Conservation (phyloP, 768 basidiomycete genomes). For the Lactarius indigo region DNA sequence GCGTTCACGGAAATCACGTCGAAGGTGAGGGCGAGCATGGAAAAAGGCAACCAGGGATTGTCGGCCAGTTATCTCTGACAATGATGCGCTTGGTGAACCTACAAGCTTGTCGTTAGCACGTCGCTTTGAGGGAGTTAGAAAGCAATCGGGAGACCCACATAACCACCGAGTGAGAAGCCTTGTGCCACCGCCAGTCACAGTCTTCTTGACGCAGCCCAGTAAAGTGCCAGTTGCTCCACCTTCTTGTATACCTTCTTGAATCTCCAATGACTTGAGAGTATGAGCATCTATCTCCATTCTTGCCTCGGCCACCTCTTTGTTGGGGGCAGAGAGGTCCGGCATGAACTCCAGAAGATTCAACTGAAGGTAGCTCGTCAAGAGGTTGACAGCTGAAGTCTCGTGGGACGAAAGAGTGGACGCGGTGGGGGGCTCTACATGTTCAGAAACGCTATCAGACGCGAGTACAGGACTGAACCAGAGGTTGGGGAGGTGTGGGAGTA, state of each 20-base stretch:
- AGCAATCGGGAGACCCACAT: slow-evolving; percentile 45
- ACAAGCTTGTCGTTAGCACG: slow-evolving; percentile 10
- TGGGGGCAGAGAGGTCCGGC: slow-evolving; percentile 58
- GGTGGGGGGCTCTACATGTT: not conserved
- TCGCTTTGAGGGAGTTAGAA: not conserved
- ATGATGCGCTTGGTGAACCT: slow-evolving; percentile 84
- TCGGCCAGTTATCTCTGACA: slow-evolving; percentile 64
- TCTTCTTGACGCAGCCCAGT: slow-evolving; percentile 70
- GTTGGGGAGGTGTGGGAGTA: not conserved
- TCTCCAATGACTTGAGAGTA: slow-evolving; percentile 86
- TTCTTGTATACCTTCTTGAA: slow-evolving; percentile 69
- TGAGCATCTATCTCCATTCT: slow-evolving; percentile 90
- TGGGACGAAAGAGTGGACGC: slow-evolving; percentile 29
- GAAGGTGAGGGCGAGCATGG: slow-evolving; percentile 54
- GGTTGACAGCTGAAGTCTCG: slow-evolving; percentile 55
- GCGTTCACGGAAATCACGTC: slow-evolving; percentile 54
- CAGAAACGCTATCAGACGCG: slow-evolving; percentile 26
- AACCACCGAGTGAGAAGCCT: slow-evolving; percentile 73
- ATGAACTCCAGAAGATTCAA: slow-evolving; percentile 73
- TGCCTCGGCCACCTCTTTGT: slow-evolving; percentile 47
- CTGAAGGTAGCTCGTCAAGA: slow-evolving; percentile 64
- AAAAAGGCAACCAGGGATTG: slow-evolving; percentile 80
- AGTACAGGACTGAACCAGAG: not conserved
- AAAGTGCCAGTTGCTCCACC: slow-evolving; percentile 73
- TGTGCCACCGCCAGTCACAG: slow-evolving; percentile 72